Evolutionary conservation across 805 yeast species (phyloP).

Genomic region (Metschnikowia chrysomelidarum): DNA sequence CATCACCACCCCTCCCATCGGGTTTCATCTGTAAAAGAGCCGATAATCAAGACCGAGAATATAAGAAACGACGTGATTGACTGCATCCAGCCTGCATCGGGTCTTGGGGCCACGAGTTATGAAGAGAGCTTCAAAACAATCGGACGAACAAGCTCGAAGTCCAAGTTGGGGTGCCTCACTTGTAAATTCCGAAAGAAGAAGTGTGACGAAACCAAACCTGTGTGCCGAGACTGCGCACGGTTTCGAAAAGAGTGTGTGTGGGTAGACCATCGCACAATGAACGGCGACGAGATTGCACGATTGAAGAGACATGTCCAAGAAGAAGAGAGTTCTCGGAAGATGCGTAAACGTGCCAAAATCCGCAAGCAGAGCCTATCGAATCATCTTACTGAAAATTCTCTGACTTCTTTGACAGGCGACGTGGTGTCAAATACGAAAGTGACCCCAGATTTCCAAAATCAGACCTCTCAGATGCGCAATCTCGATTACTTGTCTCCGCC

Average conservation of each 20-base stretch:
- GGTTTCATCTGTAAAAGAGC: no score
- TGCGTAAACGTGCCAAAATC: slow-evolving; percentile 32
- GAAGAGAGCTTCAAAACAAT: no score
- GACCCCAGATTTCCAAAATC: no score
- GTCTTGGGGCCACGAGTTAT: no score
- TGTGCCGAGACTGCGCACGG: slow-evolving; percentile 49
- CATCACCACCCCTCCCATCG: no score
- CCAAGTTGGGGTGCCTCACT: slow-evolving; percentile 64
- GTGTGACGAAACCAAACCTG: slow-evolving; percentile 50
- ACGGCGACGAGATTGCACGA: slow-evolving; percentile 32
- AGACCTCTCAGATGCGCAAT: no score
- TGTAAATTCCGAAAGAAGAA: slow-evolving; percentile 65
- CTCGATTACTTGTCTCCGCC: no score
- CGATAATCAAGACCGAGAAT: no score
- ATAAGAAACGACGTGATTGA: no score
- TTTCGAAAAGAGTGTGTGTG: slow-evolving; percentile 48
- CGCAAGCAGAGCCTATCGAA: not conserved
- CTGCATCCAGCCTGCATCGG: no score
- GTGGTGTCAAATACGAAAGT: no score
- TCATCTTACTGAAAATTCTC: not conserved
- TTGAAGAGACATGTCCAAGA: slow-evolving; percentile 37
- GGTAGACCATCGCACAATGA: slow-evolving; percentile 43
- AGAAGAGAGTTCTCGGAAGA: slow-evolving; percentile 41
- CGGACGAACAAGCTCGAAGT: slow-evolving; percentile 19
- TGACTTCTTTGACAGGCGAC: no score